Conservation (phyloP, 139 green algal genomes). For the Chlamydomonas asymmetrica region DNA sequence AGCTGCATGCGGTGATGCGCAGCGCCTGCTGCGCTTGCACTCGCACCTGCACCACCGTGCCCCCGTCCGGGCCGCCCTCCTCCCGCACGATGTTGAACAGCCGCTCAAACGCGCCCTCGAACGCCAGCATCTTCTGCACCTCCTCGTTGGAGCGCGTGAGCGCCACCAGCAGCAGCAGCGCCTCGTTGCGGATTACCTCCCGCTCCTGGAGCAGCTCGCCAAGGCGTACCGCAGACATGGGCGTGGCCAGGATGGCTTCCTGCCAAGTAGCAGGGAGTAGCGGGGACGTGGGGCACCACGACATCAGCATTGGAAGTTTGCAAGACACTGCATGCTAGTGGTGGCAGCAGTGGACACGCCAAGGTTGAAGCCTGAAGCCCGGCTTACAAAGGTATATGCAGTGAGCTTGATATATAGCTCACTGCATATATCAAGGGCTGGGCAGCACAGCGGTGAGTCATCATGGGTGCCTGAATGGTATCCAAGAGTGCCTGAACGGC, state of each 20-base stretch:
- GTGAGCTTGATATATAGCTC: background rate
- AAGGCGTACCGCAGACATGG: slow-evolving; percentile 76
- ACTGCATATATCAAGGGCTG: too few relatives aligned
- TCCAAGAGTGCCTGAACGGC: too few relatives aligned
- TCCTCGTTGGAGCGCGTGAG: slow-evolving; percentile 68
- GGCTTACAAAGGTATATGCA: background rate
- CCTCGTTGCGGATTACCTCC: slow-evolving; percentile 82
- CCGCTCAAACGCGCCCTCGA: slow-evolving; percentile 88
- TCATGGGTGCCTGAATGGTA: too few relatives aligned
- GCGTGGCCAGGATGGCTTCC: slow-evolving; percentile 72
- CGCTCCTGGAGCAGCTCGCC: slow-evolving; percentile 83
- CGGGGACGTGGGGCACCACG: background rate
- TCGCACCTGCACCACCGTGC: slow-evolving; percentile 45
- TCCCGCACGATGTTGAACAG: slow-evolving; percentile 76
- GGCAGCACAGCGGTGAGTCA: too few relatives aligned
- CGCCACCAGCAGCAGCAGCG: slow-evolving; percentile 74
- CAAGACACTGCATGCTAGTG: too few relatives aligned
- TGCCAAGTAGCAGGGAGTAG: slow-evolving; percentile 25
- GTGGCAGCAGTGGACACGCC: background rate
- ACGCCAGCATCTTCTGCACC: slow-evolving; percentile 89
- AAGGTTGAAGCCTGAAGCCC: slow-evolving; percentile 19
- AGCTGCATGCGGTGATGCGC: background rate
- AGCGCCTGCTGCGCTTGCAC: background rate
- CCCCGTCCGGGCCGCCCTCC: slow-evolving; percentile 75
- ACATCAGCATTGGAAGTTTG: too few relatives aligned